phyloP scores from a whole-genome alignment of 202 grass and related monocot species.

The Setaria italica region DNA sequence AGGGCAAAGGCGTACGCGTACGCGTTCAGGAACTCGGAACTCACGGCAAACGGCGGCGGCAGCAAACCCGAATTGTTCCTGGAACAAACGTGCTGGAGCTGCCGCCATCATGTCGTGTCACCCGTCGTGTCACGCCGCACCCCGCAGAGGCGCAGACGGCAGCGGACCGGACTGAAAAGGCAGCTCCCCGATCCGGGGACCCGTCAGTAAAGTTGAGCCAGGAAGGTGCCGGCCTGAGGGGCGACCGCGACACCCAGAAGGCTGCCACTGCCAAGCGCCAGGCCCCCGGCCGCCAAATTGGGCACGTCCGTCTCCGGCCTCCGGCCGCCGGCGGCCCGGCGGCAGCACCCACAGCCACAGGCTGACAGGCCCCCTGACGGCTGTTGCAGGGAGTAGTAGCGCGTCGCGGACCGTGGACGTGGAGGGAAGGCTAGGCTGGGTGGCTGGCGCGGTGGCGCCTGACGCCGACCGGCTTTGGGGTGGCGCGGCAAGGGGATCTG shows the following conservation, averaged over 20 bases:
- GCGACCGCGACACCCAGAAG: conserved; percentile 46
- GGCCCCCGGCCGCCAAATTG: neutral
- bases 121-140: neutral
- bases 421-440: neutral
- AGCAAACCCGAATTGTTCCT: conserved; percentile 13
- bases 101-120: conserved; percentile 22
- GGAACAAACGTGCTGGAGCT: neutral
- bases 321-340: neutral
- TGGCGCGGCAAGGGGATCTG: neutral
- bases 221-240: conserved; percentile 47
- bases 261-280: neutral
- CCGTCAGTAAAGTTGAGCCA: conserved; percentile 17
- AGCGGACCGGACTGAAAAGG: conserved; percentile 8
- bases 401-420: neutral
- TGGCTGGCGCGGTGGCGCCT: no score
- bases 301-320: neutral
- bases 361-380: neutral
- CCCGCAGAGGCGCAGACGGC: neutral
- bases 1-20: no score
- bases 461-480: neutral
- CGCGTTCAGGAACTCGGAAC: neutral
- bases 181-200: conserved; percentile 39
- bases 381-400: no score
- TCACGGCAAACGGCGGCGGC: neutral
- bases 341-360: neutral